Percentiles rank a stretch among this genome's conserved stretches.
Conservation (phyloP, 2,329 filamentous ascomycete species). For the Colletotrichum spinosum region DNA sequence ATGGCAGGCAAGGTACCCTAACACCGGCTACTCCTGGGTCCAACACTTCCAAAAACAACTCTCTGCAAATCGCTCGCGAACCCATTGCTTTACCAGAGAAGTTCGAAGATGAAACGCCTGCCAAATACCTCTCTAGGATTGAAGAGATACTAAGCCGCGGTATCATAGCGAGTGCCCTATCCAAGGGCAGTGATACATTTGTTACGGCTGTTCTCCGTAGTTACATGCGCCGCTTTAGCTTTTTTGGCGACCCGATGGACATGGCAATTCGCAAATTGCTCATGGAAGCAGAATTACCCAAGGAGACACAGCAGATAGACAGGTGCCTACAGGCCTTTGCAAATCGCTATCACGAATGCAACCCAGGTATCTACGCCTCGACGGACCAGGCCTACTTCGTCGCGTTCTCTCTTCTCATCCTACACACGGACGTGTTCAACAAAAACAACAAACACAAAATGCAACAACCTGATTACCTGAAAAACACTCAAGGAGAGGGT, state of each 20-base stretch:
- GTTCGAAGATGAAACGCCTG: conserved; percentile 88
- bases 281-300: conserved; percentile 96
- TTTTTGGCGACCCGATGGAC: conserved; percentile 97
- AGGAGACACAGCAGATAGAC: conserved; percentile 98
- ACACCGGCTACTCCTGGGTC: conserved; percentile 77
- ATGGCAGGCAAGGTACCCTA: conserved; percentile 74
- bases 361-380: conserved; percentile 91
- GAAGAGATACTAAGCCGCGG: conserved; percentile 85
- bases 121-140: conserved; percentile 86
- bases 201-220: conserved; percentile 86
- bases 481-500: conserved; percentile 91
- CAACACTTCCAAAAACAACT: conserved; percentile 82
- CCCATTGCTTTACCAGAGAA: conserved; percentile 79
- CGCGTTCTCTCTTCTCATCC: conserved; percentile 93
- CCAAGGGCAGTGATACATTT: conserved; percentile 88
- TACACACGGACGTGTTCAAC: conserved; percentile 99
- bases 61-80: conserved; percentile 81
- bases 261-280: conserved; percentile 96
- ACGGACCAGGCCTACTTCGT: conserved; percentile 98
- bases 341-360: conserved; percentile 97
- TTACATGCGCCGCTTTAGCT: conserved; percentile 94
- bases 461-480: conserved; percentile 95
- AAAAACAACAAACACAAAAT: conserved; percentile 99
- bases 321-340: conserved; percentile 93
- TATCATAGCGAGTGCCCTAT: conserved; percentile 85